Evolutionary conservation across 1,284 basidiomycete species (phyloP), one percentile per base, ranked within the genome.

Genomic region (Rugosomyces carneus): DNA sequence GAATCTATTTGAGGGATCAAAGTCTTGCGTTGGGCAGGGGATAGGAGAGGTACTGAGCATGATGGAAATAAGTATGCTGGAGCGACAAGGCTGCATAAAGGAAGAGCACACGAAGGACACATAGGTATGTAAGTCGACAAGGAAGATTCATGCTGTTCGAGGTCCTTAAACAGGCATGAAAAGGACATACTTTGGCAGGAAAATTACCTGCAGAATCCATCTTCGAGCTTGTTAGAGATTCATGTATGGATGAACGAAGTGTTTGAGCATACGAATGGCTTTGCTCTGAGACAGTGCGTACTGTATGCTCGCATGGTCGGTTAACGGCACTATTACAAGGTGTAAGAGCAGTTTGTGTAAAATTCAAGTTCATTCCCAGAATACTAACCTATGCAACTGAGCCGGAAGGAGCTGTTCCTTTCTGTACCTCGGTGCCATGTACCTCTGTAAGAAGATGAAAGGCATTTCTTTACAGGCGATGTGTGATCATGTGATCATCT

Each of bases 141-240:
- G 0, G 60, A n/a, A n/a, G 46, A 49, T 87, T 83, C 32, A 65
- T 61, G 42, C 78, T 43, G 44, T 15, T 20, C 24, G 19, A 37
- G 13, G 18, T 2, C 4, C n/a, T 21, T 20, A 20, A 23, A 15
- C 32, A 29, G 24, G 15, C 16, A 31, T 24, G 36, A n/a, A n/a
- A n/a, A n/a, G n/a, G n/a, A n/a, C 60, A 38, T 49, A 80, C 81
- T 80, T 68, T 76, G 76, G 55, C 84, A 86, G 56, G 83, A 86
- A 56, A 82, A 86, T 0, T 80, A 1, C 77, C 76, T 31, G 72
- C 73, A 0, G 76, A 70, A 59, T 82, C 80, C 50, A 62, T 71
- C 31, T 64, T 55, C n/a, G 37, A 58, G 1, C 65, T 63, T 18
- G 58, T 55, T 9, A 38, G 46, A 1, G 63, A 53, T 10, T 50